Evolutionary conservation across 1,284 basidiomycete species (phyloP), one percentile per base, ranked within the genome.

Genomic region (Apiotrichum gracile): DNA sequence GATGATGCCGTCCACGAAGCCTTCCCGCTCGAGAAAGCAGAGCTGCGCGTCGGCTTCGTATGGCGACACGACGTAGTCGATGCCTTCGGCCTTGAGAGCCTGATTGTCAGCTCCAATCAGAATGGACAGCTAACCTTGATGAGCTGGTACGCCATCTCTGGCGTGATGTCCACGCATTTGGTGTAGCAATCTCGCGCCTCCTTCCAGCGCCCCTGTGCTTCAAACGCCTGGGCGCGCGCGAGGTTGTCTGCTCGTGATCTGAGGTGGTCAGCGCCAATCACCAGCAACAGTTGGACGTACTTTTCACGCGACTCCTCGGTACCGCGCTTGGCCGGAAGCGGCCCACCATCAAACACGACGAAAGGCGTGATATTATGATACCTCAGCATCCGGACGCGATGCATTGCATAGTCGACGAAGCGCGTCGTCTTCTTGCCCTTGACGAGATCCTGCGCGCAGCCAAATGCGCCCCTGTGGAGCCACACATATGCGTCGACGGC

Each of bases 21-120:
- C 88, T 40, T 79, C 75, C 42, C 83, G 83, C 69, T 98, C 96
- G 44, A 99, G 80, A 74, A 86, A 97, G 50, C 91, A 88, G 54
- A 99, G 82, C 73, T 99, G 96, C 0, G 96, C 92, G 69, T 99
- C 96, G 0, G 96, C 96, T 78, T 99, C 96, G 74, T 98, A 98
- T 0, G 96, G 96, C 5, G 96, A 96, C 6, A 98, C 96, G 25
- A 98, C 79, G 69, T 96, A 97, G 24, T 82, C 72, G 16, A 96
- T 81, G 22, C 77, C 76, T 68, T 93, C 90, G 7, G 85, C 87
- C 48, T 82, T 82, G 34, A 97, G 78, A 4, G 88, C 91, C 90
- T 94, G 63, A 19, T 12, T 21, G 37, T 59, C 43, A 57, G 54
- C n/a, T 51, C 5, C 10, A 1, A 29, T 26, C 17, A 43, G 12